These are phyloP conservation scores for Aureobasidium sp. DNA, from an alignment of 2,329 filamentous ascomycete genomes.

Conservation along the genomic window DNA sequence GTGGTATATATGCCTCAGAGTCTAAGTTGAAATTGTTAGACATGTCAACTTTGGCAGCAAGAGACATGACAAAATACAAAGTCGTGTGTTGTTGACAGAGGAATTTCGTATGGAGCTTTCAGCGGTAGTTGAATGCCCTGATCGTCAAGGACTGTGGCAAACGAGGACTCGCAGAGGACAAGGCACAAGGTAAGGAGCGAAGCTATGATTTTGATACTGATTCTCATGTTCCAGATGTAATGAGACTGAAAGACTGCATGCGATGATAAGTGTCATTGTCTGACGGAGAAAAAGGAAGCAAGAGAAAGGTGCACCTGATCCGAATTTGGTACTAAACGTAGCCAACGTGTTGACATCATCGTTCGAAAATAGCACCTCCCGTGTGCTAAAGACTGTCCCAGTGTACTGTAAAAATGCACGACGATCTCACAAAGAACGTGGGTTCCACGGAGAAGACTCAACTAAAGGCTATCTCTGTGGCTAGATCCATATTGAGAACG, in stretches of 20 bases:
- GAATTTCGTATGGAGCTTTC: background rate
- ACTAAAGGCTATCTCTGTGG: too few relatives aligned
- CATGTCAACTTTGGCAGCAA: background rate
- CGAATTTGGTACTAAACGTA: background rate
- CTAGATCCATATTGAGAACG: too few relatives aligned
- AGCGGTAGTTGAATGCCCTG: background rate
- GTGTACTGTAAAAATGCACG: too few relatives aligned
- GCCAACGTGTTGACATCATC: background rate
- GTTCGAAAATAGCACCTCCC: too few relatives aligned
- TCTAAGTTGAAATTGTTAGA: conserved; percentile 30
- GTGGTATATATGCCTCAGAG: conserved; percentile 83
- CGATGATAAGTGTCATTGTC: background rate
- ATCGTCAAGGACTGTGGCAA: background rate
- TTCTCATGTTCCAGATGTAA: background rate
- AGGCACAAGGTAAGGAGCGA: background rate
- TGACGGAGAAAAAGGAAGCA: background rate
- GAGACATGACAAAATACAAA: background rate
- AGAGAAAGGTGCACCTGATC: too few relatives aligned
- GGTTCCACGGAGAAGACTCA: too few relatives aligned
- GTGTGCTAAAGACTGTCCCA: too few relatives aligned
- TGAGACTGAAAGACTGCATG: background rate
- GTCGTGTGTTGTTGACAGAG: background rate
- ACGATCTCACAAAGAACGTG: too few relatives aligned
- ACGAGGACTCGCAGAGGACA: background rate
- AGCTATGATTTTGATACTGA: background rate